Evolutionary conservation across 2,329 filamentous ascomycete species (phyloP), one percentile per base, ranked within the genome.

Genomic region (Magnaporthiopsis rhizophila): DNA sequence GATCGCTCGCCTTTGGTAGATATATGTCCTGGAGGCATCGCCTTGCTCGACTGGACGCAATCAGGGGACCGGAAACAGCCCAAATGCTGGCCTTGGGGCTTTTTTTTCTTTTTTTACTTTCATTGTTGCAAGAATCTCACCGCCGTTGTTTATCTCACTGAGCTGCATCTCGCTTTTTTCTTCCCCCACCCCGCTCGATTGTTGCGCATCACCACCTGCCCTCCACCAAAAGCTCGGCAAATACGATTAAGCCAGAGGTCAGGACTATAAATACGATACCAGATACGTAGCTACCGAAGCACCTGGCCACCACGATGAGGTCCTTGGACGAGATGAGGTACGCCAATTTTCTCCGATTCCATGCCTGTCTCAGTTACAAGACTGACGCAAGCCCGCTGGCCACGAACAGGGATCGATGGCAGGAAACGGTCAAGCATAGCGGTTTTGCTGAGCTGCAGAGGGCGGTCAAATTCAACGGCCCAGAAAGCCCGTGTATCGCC

Each of bases 351-450:
- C 61, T 62, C 24, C 59, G 24, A 26, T 53, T 36, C 50, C 53
- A 38, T 21, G 26, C 58, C 38, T 26, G 61, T 13, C 61, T n/a
- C 11, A 36, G 32, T 21, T 26, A 34, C 53, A 12, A 15, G 24
- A 12, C 32, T 50, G 58, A 64, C 63, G 32, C 45, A 8, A 15
- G n/a, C 45, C n/a, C 18, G 21, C 32, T 8, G 9, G 15, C 56
- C 56, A 58, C 26, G 36, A 15, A 9, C 70, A 91, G 89, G 73
- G 78, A 80, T 73, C 83, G 87, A 83, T 92, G 89, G 90, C 79
- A 84, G 70, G 79, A 82, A 69, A 86, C 89, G 53, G 82, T 86
- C 71, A 79, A 77, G 69, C 79, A 86, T 71, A 81, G 83, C 69
- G 84, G 81, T 70, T 77, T 89, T 65, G 76, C 78, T n/a, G 83